Conservation (phyloP, 192 early-diverging fungal species). For the Podila minutissima region DNA sequence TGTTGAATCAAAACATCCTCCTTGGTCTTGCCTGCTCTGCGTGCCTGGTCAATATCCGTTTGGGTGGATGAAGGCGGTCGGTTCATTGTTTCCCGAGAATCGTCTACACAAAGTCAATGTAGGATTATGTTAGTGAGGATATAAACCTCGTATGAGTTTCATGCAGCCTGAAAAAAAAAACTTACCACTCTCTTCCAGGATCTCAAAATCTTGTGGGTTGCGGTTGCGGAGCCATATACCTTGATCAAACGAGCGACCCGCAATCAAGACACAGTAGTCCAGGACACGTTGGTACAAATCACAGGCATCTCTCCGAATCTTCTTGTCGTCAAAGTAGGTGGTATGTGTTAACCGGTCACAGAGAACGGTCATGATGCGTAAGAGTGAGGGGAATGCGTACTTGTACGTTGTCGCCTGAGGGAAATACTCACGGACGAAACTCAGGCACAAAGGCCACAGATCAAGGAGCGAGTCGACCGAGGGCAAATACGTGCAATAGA, state of each 20-base stretch:
- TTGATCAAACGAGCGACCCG: conserved; percentile 81
- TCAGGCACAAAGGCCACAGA: conserved; percentile 68
- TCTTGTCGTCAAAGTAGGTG: conserved; percentile 68
- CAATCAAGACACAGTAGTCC: conserved; percentile 81
- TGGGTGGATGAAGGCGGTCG: conserved; percentile 38
- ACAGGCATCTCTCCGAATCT: conserved; percentile 64
- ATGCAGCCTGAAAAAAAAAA: not conserved
- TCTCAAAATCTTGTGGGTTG: conserved; percentile 55
- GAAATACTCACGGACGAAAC: conserved; percentile 70
- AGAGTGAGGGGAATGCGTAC: conserved; percentile 68
- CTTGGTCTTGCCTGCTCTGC: conserved; percentile 63
- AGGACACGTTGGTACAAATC: conserved; percentile 67
- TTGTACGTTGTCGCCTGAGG: conserved; percentile 65
- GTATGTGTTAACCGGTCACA: conserved; percentile 61
- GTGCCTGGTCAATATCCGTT: conserved; percentile 51
- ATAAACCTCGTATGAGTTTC: not conserved
- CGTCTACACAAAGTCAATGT: conserved; percentile 11
- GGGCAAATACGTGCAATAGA: conserved; percentile 60
- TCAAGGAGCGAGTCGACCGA: conserved; percentile 58
- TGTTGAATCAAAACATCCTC: conserved; percentile 75
- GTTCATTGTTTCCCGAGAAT: conserved; percentile 24
- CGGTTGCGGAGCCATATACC: conserved; percentile 67
- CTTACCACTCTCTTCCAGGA: conserved; percentile 32
- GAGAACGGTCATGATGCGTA: conserved; percentile 66
- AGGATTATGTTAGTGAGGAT: not conserved